Percentiles rank a stretch among this genome's conserved stretches.
Evolutionary conservation across 2,329 filamentous ascomycete genomes (phyloP).

Genomic region (Paracoccidioides brasiliensis): DNA sequence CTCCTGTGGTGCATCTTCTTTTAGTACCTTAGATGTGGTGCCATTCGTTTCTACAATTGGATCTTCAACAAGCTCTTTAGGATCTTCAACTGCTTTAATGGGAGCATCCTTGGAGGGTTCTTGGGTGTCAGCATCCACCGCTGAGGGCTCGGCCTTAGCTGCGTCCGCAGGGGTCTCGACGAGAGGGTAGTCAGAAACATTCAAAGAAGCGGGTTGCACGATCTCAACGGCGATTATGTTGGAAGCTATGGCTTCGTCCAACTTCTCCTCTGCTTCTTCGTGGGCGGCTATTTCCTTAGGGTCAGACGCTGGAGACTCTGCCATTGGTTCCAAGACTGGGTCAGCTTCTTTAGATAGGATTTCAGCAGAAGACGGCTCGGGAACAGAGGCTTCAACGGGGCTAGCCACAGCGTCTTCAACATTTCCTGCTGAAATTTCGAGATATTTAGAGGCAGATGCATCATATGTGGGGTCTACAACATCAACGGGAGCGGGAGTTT

Average conservation of each 20-base stretch:
- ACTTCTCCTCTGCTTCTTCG: background rate
- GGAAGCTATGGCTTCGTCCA: background rate
- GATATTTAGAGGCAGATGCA: background rate
- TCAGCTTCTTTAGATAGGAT: background rate
- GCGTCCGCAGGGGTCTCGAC: background rate
- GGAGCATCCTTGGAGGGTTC: background rate
- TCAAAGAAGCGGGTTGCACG: background rate
- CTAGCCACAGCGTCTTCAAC: slow-evolving; percentile 6
- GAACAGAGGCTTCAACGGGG: background rate
- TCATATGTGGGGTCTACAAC: background rate
- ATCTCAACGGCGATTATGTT: slow-evolving; percentile 1
- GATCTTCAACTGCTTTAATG: background rate
- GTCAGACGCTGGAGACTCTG: background rate
- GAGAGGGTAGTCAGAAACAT: background rate
- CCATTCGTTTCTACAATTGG: background rate
- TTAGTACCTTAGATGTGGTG: background rate
- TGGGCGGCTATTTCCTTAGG: background rate
- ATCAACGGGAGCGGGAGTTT: background rate
- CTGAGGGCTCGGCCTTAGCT: background rate
- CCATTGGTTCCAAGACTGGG: background rate
- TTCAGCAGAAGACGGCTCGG: background rate
- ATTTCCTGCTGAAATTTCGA: slow-evolving; percentile 1
- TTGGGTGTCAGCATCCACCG: background rate
- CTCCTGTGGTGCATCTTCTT: background rate
- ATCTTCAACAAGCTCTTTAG: background rate